These are phyloP conservation scores for Chamaenerion angustifolium DNA, from an alignment of 345 rosid species.

Conservation along the genomic window DNA sequence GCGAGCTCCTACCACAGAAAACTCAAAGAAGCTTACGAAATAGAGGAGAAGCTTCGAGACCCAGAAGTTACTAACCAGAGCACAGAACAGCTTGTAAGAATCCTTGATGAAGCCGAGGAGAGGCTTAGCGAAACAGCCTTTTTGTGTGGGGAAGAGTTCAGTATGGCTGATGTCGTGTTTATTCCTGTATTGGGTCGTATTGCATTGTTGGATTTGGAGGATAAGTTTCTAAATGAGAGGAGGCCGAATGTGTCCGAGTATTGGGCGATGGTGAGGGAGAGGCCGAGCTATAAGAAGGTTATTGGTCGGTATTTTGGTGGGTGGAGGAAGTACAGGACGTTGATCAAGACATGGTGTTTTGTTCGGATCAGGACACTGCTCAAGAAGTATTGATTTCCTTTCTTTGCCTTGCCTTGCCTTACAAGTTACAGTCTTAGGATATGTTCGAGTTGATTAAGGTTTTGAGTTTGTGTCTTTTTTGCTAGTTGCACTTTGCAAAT, in stretches of 20 bases:
- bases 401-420: too few relatives aligned
- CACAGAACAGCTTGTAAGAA: constrained; percentile 39
- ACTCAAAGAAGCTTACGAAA: constrained; percentile 58
- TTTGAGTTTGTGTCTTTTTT: too few relatives aligned
- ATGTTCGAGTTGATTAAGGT: too few relatives aligned
- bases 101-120: constrained; percentile 58
- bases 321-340: constrained; percentile 66
- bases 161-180: constrained; percentile 72
- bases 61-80: constrained; percentile 33
- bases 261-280: constrained; percentile 50
- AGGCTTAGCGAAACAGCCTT: constrained; percentile 35
- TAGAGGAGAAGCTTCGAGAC: constrained; percentile 55
- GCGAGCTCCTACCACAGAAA: constrained; percentile 74
- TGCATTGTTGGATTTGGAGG: constrained; percentile 48
- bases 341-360: constrained; percentile 55
- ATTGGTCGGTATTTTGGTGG: constrained; percentile 65
- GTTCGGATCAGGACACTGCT: constrained; percentile 43
- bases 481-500: too few relatives aligned
- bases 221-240: constrained; percentile 39
- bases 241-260: constrained; percentile 55
- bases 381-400: constrained; percentile 31
- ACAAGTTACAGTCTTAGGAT: too few relatives aligned
- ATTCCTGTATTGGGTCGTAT: constrained; percentile 61
- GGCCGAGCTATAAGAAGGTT: constrained; percentile 65
- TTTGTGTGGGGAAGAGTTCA: constrained; percentile 64